These are phyloP conservation scores for Trichoderma endophyticum DNA, from an alignment of 2,329 filamentous ascomycete species.

Conservation along the genomic window DNA sequence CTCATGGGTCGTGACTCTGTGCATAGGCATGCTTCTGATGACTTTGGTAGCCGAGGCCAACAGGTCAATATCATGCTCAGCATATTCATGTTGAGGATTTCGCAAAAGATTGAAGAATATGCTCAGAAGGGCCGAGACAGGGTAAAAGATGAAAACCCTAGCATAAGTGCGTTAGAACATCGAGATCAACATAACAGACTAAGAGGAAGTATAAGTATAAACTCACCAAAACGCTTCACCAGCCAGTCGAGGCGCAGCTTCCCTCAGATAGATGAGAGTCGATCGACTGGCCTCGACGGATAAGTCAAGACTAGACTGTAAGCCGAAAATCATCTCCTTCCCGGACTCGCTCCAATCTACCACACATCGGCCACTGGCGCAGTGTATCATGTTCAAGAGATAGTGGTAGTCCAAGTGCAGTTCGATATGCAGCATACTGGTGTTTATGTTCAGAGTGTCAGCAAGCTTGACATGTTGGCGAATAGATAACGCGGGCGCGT, in stretches of 20 bases:
- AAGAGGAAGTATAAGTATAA: background rate
- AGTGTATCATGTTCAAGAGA: conserved; percentile 53
- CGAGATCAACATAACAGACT: too few relatives aligned
- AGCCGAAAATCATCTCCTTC: conserved; percentile 36
- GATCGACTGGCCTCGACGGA: conserved; percentile 55
- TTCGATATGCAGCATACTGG: conserved; percentile 46
- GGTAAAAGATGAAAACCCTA: conserved; percentile 57
- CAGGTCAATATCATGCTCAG: conserved; percentile 45
- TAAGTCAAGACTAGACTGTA: conserved; percentile 51
- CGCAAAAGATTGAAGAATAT: conserved; percentile 55
- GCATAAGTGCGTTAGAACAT: background rate
- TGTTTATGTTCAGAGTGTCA: conserved; percentile 26
- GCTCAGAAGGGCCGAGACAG: conserved; percentile 50
- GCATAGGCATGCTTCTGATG: conserved; percentile 39
- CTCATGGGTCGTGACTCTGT: conserved; percentile 32
- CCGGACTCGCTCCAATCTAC: conserved; percentile 25
- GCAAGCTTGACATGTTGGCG: conserved; percentile 28
- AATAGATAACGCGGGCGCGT: conserved; percentile 47
- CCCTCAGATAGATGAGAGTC: conserved; percentile 47
- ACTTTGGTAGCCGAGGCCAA: conserved; percentile 42
- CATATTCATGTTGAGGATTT: conserved; percentile 43
- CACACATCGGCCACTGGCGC: conserved; percentile 51
- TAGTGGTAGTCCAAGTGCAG: conserved; percentile 55
- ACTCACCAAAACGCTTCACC: conserved; percentile 47
- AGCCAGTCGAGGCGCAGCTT: conserved; percentile 40